These are phyloP conservation scores for Aspergillus leporis DNA, from an alignment of 495 filamentous ascomycete species.

Conservation along the genomic window DNA sequence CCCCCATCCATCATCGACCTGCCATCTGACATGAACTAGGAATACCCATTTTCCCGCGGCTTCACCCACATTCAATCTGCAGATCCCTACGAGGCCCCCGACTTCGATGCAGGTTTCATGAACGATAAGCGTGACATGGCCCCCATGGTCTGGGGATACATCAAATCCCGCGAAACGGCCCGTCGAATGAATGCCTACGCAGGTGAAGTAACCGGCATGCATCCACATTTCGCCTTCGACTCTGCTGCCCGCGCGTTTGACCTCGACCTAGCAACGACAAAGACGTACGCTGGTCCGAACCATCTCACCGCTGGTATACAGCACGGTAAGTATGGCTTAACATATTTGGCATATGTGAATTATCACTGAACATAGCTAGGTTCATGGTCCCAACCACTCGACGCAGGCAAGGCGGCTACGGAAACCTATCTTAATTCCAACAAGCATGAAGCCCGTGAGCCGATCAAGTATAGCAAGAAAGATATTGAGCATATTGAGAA, in stretches of 20 bases:
- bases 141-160: conserved; percentile 84
- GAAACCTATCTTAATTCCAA: conserved; percentile 50
- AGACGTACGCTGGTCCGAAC: conserved; percentile 70
- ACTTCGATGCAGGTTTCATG: conserved; percentile 86
- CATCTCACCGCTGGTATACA: conserved; percentile 73
- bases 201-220: conserved; percentile 70
- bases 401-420: conserved; percentile 49
- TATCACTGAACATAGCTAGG: conserved; percentile 17
- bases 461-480: conserved; percentile 64
- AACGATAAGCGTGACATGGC: conserved; percentile 82
- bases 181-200: conserved; percentile 76
- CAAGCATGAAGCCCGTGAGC: conserved; percentile 55
- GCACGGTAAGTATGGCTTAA: conserved; percentile 37
- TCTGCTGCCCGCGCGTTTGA: conserved; percentile 68
- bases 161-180: conserved; percentile 81
- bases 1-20: background rate
- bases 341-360: background rate
- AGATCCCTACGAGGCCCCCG: conserved; percentile 70
- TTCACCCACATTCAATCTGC: conserved; percentile 69
- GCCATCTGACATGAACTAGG: conserved; percentile 16
- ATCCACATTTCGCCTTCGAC: conserved; percentile 64
- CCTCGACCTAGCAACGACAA: conserved; percentile 72
- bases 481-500: conserved; percentile 74
- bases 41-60: conserved; percentile 81
- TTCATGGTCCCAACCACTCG: conserved; percentile 45